Conservation (phyloP, 2,329 filamentous ascomycete species). For the Aspergillus jensenii region DNA sequence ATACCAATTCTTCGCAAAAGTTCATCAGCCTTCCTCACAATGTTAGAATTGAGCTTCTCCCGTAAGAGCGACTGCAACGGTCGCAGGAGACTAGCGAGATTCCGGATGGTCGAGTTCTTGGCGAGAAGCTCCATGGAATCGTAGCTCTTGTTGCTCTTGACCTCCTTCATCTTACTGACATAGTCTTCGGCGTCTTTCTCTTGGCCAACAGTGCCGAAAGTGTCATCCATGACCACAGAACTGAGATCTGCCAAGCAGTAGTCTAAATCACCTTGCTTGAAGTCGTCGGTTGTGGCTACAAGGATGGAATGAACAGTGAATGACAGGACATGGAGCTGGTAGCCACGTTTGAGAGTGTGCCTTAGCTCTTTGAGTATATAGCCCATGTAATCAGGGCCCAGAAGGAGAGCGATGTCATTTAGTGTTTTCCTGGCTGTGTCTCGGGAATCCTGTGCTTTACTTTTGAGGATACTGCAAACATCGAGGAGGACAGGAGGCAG, state of each 20-base stretch:
- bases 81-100: conserved; percentile 71
- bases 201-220: conserved; percentile 86
- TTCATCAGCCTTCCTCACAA: conserved; percentile 87
- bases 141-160: conserved; percentile 97
- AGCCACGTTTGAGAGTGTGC: conserved; percentile 78
- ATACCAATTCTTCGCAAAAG: conserved; percentile 78
- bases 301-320: conserved; percentile 93
- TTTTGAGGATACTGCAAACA: conserved; percentile 88
- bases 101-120: conserved; percentile 72
- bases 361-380: conserved; percentile 93
- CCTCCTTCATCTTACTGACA: conserved; percentile 91
- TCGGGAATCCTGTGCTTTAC: conserved; percentile 81
- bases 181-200: conserved; percentile 98
- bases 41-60: conserved; percentile 79
- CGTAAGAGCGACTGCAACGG: conserved; percentile 77
- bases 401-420: conserved; percentile 74
- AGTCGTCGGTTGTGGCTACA: conserved; percentile 69
- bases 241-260: conserved; percentile 80
- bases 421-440: conserved; percentile 90
- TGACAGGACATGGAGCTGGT: conserved; percentile 91
- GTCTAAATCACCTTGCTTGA: conserved; percentile 80
- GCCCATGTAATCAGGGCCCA: conserved; percentile 80
- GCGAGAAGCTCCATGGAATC: conserved; percentile 95
- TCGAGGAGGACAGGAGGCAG: conserved; percentile 85
- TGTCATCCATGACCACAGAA: conserved; percentile 91